Percentiles rank a stretch among this genome's conserved stretches.
phyloP scores from a whole-genome alignment of 257 asterid genomes.

The Linaria vulgaris region DNA sequence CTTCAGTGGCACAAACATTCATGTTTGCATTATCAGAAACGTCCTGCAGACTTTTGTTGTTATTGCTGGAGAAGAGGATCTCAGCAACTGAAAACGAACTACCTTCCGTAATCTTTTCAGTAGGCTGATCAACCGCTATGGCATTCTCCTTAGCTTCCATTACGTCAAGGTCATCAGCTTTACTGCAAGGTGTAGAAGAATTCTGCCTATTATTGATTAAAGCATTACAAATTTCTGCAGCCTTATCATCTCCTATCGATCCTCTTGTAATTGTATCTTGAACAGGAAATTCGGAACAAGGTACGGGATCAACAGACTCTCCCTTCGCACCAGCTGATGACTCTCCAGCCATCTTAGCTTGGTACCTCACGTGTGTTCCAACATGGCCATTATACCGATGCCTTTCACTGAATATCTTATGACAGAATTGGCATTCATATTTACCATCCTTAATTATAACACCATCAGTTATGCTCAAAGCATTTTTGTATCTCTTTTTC shows the following conservation, averaged over 20 bases:
- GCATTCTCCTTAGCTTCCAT: slow-evolving; percentile 22
- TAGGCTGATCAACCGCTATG: slow-evolving; percentile 28
- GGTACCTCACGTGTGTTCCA: slow-evolving; percentile 64
- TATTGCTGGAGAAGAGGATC: slow-evolving; percentile 22
- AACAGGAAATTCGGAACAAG: slow-evolving; percentile 26
- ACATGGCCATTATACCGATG: slow-evolving; percentile 71
- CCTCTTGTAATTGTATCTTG: slow-evolving; percentile 31
- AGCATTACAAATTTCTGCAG: slow-evolving; percentile 28
- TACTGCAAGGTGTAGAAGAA: slow-evolving; percentile 21
- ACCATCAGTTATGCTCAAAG: slow-evolving; percentile 55
- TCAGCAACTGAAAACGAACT: slow-evolving; percentile 28
- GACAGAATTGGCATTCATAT: slow-evolving; percentile 71
- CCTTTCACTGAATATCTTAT: slow-evolving; percentile 56
- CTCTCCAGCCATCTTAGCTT: slow-evolving; percentile 44
- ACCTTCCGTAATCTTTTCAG: slow-evolving; percentile 29
- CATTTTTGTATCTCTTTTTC: slow-evolving; percentile 45
- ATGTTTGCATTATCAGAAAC: slow-evolving; percentile 20
- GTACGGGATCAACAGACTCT: slow-evolving; percentile 29
- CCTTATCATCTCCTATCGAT: slow-evolving; percentile 26
- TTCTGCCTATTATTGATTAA: slow-evolving; percentile 20
- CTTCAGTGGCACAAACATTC: slow-evolving; percentile 23
- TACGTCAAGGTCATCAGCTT: slow-evolving; percentile 28
- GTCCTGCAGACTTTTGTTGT: slow-evolving; percentile 18
- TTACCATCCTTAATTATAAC: slow-evolving; percentile 66
- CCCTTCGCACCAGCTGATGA: slow-evolving; percentile 23